phyloP scores from a whole-genome alignment of 768 basidiomycete species.

The Gautieria morchelliformis region DNA sequence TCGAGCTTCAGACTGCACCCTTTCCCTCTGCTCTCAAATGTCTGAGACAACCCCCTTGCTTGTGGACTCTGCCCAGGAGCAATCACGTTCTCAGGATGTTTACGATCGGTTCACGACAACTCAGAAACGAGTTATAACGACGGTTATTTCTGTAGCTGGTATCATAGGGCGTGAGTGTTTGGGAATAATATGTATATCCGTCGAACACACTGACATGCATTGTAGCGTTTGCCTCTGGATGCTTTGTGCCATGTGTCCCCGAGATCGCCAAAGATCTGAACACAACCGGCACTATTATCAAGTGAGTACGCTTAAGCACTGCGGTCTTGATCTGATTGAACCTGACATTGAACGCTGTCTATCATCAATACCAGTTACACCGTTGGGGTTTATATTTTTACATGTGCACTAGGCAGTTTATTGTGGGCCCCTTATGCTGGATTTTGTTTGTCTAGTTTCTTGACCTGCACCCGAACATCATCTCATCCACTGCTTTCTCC shows the following conservation, averaged over 20 bases:
- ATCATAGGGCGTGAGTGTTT: constrained; percentile 44
- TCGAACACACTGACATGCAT: too few species aligned
- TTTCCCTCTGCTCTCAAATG: not conserved
- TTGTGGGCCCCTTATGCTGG: constrained; percentile 43
- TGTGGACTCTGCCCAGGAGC: not conserved
- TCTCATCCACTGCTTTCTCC: too few species aligned
- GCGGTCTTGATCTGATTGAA: too few species aligned
- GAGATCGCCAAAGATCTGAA: constrained; percentile 58
- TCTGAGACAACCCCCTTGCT: constrained; percentile 2
- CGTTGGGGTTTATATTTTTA: constrained; percentile 41
- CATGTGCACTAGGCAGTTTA: constrained; percentile 36
- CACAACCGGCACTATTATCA: constrained; percentile 47
- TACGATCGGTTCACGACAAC: constrained; percentile 49
- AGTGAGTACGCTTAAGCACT: constrained; percentile 24
- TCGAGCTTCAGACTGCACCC: too few species aligned
- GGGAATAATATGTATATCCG: too few species aligned
- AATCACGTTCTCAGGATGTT: constrained; percentile 19
- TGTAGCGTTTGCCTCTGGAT: constrained; percentile 57
- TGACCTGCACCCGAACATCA: too few species aligned
- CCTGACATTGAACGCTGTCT: too few species aligned
- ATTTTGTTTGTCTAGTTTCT: constrained; percentile 29
- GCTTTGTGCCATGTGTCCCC: constrained; percentile 68
- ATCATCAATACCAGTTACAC: constrained; percentile 27
- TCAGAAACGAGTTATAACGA: constrained; percentile 44
- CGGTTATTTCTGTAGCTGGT: constrained; percentile 50